phyloP scores from a whole-genome alignment of 1,284 basidiomycete genomes.

The Stygiomarasmius scandens region DNA sequence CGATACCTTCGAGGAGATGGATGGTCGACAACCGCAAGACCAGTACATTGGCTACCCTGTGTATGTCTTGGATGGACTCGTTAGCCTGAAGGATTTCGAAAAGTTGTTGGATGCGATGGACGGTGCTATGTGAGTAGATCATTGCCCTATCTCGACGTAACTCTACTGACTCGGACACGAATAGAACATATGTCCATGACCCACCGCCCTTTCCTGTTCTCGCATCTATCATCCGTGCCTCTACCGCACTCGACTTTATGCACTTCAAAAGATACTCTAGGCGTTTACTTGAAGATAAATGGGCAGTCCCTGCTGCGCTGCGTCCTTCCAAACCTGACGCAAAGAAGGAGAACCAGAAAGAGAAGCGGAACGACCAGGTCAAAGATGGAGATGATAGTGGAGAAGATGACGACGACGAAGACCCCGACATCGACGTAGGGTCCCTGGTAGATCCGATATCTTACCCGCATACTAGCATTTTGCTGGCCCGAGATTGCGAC shows the following conservation, averaged over 20 bases:
- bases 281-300: conserved; percentile 16
- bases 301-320: conserved; percentile 14
- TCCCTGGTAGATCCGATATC: neutral
- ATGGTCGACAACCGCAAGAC: conserved; percentile 5
- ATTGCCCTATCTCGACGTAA: too few species aligned
- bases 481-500: conserved; percentile 45
- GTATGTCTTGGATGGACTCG: conserved; percentile 17
- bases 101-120: conserved; percentile 23
- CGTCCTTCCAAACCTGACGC: neutral
- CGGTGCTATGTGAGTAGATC: conserved; percentile 24
- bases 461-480: neutral
- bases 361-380: too few species aligned
- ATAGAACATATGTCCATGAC: conserved; percentile 17
- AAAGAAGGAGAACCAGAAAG: too few species aligned
- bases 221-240: conserved; percentile 23
- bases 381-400: too few species aligned
- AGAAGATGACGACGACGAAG: neutral
- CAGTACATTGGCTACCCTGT: conserved; percentile 5
- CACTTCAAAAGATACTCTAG: conserved; percentile 22
- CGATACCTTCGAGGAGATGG: neutral
- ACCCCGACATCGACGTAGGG: neutral
- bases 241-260: conserved; percentile 20
- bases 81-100: conserved; percentile 23
- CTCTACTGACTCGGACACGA: too few species aligned
- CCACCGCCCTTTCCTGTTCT: conserved; percentile 20